Conservation (phyloP, 2,329 filamentous ascomycete species). For the Zasmidium citrigriseum region DNA sequence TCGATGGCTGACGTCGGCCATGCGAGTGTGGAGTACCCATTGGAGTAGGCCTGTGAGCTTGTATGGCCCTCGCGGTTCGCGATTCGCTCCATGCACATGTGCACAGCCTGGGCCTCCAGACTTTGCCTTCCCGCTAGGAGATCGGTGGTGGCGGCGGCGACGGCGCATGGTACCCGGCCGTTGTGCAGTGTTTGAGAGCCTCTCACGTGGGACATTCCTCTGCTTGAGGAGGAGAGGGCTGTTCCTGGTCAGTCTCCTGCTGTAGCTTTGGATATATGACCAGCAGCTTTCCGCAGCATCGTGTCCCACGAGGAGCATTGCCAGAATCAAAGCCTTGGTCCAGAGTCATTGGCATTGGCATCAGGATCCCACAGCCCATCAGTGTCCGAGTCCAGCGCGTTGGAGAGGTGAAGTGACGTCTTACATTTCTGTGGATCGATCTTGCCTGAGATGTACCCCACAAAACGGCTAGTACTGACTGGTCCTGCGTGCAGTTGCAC, state of each 20-base stretch:
- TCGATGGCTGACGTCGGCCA: constrained; percentile 19
- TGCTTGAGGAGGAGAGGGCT: too few relatives aligned
- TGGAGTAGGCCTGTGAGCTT: constrained; percentile 14
- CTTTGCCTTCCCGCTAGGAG: neutral
- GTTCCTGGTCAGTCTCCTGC: too few relatives aligned
- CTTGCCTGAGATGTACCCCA: neutral
- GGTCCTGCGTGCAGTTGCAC: neutral
- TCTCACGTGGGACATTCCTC: too few relatives aligned
- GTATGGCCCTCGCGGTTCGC: neutral
- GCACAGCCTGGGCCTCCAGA: neutral
- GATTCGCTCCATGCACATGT: neutral
- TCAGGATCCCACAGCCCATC: neutral
- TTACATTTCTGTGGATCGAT: neutral
- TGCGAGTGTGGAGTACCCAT: constrained; percentile 10
- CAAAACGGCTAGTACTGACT: neutral
- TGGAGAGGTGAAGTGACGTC: neutral
- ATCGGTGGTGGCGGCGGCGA: neutral
- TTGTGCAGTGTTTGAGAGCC: neutral
- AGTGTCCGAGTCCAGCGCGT: neutral
- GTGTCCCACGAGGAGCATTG: too few relatives aligned
- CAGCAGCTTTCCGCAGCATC: too few relatives aligned
- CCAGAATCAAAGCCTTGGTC: too few relatives aligned
- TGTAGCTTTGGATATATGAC: too few relatives aligned
- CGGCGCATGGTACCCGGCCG: neutral
- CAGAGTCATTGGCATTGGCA: too few relatives aligned